These are phyloP conservation scores for Inosperma sp. DNA, from an alignment of 768 basidiomycete genomes.

Conservation along the genomic window DNA sequence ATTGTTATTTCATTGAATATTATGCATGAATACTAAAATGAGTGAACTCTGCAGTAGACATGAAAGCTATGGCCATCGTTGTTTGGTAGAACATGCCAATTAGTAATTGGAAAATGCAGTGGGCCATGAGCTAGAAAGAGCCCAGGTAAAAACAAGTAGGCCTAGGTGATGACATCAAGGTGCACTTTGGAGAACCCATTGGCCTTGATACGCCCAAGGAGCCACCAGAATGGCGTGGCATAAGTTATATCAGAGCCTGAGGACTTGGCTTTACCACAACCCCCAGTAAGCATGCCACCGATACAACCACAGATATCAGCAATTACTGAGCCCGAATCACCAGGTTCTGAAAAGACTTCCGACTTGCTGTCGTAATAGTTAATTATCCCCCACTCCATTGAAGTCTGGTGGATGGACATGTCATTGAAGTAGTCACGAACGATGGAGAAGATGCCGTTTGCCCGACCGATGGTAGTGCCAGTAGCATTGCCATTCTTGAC, in stretches of 20 bases:
- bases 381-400: slow-evolving; percentile 31
- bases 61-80: no score
- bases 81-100: no score
- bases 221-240: slow-evolving; percentile 30
- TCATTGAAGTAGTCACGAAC: slow-evolving; percentile 29
- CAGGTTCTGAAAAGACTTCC: slow-evolving; percentile 29
- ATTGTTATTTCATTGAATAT: no score
- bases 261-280: slow-evolving; percentile 24
- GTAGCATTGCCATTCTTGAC: slow-evolving; percentile 35
- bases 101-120: no score
- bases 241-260: slow-evolving; percentile 36
- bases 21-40: no score
- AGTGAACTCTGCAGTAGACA: no score
- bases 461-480: slow-evolving; percentile 30
- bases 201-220: slow-evolving; percentile 19
- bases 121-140: no score
- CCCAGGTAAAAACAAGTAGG: no score
- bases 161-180: no score
- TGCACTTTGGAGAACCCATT: background rate
- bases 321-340: slow-evolving; percentile 37
- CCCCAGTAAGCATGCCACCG: slow-evolving; percentile 32
- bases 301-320: slow-evolving; percentile 31
- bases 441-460: slow-evolving; percentile 33
- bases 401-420: slow-evolving; percentile 22
- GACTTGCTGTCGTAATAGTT: slow-evolving; percentile 22